Evolutionary conservation across 2,329 filamentous ascomycete genomes (phyloP), one percentile per base, ranked within the genome.

Genomic region (Beauveria medogensis): DNA sequence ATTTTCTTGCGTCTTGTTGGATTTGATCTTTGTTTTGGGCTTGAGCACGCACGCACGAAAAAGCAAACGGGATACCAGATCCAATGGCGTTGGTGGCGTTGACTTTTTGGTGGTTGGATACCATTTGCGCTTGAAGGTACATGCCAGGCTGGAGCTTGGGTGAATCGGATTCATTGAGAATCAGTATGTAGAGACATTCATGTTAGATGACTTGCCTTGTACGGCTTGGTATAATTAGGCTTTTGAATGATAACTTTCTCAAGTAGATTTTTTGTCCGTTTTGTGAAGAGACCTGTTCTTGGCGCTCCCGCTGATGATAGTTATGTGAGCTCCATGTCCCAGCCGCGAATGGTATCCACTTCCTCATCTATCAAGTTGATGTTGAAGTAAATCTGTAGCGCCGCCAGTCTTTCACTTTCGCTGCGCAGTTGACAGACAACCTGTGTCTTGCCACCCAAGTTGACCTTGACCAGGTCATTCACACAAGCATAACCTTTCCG

Each of bases 401-500:
- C 55, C 9, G 22, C 18, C 22, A 58, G 18, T 43, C 59, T 40
- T 16, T 84, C 79, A 6, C 69, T 67, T 66, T 87, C 83, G 0
- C 63, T 80, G 62, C 69, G 66, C 63, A 81, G 77, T 28, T 67
- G 70, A 61, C 72, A 68, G 4, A 84, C 65, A 8, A 80, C 64
- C 63, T 76, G 72, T 22, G 79, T 79, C 67, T 73, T 73, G 3
- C 79, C 81, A 9, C 74, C 73, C 53, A 80, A 61, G 65, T 81
- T 79, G 69, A 70, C 73, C 70, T 85, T 86, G 43, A 85, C 71
- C 16, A 75, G 70, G 16, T 71, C 75, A 30, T 78, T 75, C 5
- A 77, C 5, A 77, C 70, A 62, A 87, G 68, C 68, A 81, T 78
- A 54, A 79, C 68, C 65, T 81, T 78, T 2, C 83, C 83, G 10